These are phyloP conservation scores for Penicillium canariense DNA, from an alignment of 495 filamentous ascomycete genomes.

Conservation along the genomic window DNA sequence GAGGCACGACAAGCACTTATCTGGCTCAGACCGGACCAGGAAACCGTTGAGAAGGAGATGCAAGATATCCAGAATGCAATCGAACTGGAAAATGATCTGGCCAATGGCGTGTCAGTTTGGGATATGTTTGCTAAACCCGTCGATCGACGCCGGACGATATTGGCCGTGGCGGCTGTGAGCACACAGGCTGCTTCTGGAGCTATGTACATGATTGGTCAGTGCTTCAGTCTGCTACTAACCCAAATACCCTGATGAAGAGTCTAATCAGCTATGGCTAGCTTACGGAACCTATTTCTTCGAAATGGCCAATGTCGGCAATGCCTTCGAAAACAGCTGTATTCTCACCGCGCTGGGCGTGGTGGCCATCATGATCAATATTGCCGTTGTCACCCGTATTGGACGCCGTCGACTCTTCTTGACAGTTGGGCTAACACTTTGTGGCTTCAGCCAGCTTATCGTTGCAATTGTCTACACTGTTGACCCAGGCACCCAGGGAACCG, in stretches of 20 bases:
- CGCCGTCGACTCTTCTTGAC: constrained; percentile 53
- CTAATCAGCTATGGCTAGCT: constrained; percentile 18
- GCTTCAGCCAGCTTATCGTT: constrained; percentile 50
- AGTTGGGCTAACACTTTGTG: constrained; percentile 51
- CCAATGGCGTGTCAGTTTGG: constrained; percentile 36
- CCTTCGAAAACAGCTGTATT: constrained; percentile 59
- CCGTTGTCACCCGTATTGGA: constrained; percentile 53
- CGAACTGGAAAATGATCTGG: constrained; percentile 46
- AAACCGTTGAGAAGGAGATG: constrained; percentile 46
- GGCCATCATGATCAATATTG: constrained; percentile 54
- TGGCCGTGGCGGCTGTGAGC: constrained; percentile 50
- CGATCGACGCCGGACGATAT: constrained; percentile 49
- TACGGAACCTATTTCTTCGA: constrained; percentile 66
- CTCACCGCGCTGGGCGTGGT: constrained; percentile 54
- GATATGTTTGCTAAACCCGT: constrained; percentile 56
- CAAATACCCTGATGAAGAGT: background rate
- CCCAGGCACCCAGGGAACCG: constrained; percentile 34
- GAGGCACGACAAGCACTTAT: constrained; percentile 45
- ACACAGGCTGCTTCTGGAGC: constrained; percentile 57
- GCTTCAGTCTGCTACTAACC: background rate
- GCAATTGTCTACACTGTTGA: constrained; percentile 52
- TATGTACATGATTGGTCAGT: constrained; percentile 56
- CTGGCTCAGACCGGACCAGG: constrained; percentile 37
- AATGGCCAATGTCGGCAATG: constrained; percentile 57
- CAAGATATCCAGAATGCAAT: constrained; percentile 54